Percentiles rank a stretch among this genome's conserved stretches.
Evolutionary conservation across 192 early-diverging fungal species (phyloP).

Genomic region (Coemansia sp.): DNA sequence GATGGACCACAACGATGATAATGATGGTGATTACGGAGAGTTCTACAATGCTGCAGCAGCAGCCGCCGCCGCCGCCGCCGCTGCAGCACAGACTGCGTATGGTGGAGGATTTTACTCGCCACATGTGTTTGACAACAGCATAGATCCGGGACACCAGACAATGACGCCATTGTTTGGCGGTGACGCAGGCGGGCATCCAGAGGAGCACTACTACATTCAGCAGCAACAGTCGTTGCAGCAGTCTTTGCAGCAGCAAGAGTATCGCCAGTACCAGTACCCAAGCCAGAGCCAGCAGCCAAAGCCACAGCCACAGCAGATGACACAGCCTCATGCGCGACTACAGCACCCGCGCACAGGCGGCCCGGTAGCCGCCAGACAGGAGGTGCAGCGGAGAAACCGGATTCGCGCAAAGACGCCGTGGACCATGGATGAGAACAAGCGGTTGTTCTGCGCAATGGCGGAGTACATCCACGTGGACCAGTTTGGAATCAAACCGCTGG

Average conservation of each 20-base stretch:
- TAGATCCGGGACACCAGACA: background rate
- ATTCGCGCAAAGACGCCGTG: slow-evolving; percentile 42
- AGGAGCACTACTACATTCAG: too few relatives aligned
- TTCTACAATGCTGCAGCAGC: too few relatives aligned
- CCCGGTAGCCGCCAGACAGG: background rate
- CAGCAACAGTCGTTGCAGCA: too few relatives aligned
- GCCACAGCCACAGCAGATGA: too few relatives aligned
- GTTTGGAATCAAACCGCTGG: slow-evolving; percentile 37
- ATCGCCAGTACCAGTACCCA: too few relatives aligned
- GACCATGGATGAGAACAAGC: slow-evolving; percentile 31
- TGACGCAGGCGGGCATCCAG: background rate
- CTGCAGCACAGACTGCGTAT: background rate
- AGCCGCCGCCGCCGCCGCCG: background rate
- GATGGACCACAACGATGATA: too few relatives aligned
- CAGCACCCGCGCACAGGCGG: too few relatives aligned
- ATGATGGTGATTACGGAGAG: too few relatives aligned
- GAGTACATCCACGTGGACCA: slow-evolving; percentile 53
- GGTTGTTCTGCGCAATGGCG: slow-evolving; percentile 42
- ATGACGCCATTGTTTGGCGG: background rate
- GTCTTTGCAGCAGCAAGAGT: too few relatives aligned
- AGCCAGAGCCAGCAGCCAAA: too few relatives aligned
- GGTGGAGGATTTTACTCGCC: background rate
- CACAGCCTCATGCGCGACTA: too few relatives aligned
- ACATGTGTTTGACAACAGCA: background rate
- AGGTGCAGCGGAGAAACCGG: background rate